Base-by-base conservation (phyloP, 805 yeast species). In the Kazachstania taianensis region DNA sequence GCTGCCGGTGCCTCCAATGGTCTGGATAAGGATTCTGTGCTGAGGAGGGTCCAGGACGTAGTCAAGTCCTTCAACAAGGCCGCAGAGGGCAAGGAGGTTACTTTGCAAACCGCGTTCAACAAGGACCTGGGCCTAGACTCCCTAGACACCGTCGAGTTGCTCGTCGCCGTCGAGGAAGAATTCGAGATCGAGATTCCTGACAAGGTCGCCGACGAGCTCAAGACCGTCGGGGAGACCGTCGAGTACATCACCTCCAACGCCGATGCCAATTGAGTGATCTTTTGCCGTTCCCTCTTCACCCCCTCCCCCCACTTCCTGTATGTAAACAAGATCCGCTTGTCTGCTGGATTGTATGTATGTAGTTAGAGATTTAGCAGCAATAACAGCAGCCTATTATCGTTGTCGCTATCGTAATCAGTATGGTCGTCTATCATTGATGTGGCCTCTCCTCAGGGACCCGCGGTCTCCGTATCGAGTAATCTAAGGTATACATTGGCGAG, bases 101-200 rank as follows among this genome's bases (percentile, higher is more conserved):
- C 50, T 17, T 35, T 43, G 12, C 69, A 65, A 30, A 65, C 77
- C 26, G 58, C 67, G 35, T 73, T 70, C 59, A 67, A 69, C 43
- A 71, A 69, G 48, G 78, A 71, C 50, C 63, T 72, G 54, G 74
- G 72, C 13, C 61, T 72, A 57, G 98, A 89, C 63, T 83, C 95
- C 7, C 72, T 89, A 48, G 98, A 89, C 56, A 81, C 92, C 44
- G 95, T 89, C 43, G 98, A 89, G 67, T 87, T 92, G 38, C 72
- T 92, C 51, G 94, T 92, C 62, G 95, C 95, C 39, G 79, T 89
- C 54, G 98, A 89, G 69, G 96, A 87, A 70, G 87, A 79, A 59
- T 79, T 79, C 46, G 85, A 83, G 52, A 73, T 84, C 55, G 82
- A 80, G 59, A 75, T 83, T 55, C 85, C 94, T 25, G 95, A 85